Evolutionary conservation across 148 eudicot species (phyloP).

Genomic region (Rhododendron williamsianum): DNA sequence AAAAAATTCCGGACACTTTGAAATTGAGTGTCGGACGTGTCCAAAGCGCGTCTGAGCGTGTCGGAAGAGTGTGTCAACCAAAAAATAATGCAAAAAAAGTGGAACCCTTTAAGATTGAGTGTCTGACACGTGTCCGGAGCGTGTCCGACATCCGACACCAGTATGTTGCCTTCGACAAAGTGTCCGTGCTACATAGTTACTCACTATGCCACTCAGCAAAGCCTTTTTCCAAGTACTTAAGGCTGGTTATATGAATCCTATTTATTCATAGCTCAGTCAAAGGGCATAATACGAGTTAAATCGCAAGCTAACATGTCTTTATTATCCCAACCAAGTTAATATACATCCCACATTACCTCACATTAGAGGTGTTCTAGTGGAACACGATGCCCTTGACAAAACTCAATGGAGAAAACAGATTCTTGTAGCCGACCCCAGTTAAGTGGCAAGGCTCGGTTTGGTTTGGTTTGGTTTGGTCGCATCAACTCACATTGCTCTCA

Average conservation of each 20-base stretch:
- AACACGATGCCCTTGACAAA: neutral
- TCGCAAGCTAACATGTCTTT: neutral
- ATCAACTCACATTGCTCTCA: neutral
- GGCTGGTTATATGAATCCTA: neutral
- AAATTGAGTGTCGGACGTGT: neutral
- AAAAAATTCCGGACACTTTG: neutral
- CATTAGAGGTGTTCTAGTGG: neutral
- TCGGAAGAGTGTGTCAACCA: neutral
- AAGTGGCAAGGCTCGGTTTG: neutral
- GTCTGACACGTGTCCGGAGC: neutral
- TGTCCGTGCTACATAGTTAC: too few species aligned
- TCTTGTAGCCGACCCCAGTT: neutral
- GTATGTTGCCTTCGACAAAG: neutral
- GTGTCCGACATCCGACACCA: neutral
- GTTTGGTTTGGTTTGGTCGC: neutral
- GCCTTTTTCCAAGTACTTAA: neutral
- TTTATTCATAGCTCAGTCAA: neutral
- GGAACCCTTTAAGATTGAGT: neutral
- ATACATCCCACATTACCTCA: neutral
- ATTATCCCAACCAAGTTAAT: neutral
- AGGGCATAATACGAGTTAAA: neutral
- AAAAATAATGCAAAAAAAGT: neutral
- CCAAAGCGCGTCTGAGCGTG: neutral
- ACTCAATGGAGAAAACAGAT: neutral
- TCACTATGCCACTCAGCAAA: neutral